These are phyloP conservation scores for Rhodotorula paludigena DNA, from an alignment of 768 basidiomycete species.

Conservation along the genomic window DNA sequence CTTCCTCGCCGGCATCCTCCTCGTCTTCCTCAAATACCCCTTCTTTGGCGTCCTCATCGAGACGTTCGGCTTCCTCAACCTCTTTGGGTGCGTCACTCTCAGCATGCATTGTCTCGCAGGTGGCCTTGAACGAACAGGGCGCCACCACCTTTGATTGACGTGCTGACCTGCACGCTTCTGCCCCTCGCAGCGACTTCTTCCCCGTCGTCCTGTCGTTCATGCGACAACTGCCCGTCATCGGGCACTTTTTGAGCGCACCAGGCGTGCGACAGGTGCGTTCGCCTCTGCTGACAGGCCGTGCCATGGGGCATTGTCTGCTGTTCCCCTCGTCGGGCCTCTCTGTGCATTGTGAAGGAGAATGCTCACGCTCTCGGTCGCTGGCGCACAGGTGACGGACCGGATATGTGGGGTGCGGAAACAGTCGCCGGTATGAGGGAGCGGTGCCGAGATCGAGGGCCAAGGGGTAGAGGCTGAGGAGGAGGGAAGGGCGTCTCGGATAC, in stretches of 20 bases:
- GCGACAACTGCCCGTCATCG: slow-evolving; percentile 86
- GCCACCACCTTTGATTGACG: background rate
- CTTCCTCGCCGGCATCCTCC: slow-evolving; percentile 80
- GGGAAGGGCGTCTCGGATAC: too few species aligned
- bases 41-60: slow-evolving; percentile 90
- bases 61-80: slow-evolving; percentile 91
- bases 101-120: too few species aligned
- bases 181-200: slow-evolving; percentile 82
- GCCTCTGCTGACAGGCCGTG: too few species aligned
- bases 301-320: too few species aligned
- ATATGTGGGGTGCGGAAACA: slow-evolving; percentile 45
- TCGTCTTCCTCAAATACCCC: slow-evolving; percentile 94
- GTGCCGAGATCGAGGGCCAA: background rate
- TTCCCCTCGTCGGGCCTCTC: too few species aligned
- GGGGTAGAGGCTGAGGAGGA: background rate
- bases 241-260: slow-evolving; percentile 76
- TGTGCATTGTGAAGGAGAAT: too few species aligned
- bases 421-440: slow-evolving; percentile 15
- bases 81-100: slow-evolving; percentile 69
- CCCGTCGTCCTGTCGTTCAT: slow-evolving; percentile 96
- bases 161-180: background rate
- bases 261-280: slow-evolving; percentile 69
- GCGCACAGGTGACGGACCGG: slow-evolving; percentile 66
- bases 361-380: slow-evolving; percentile 5
- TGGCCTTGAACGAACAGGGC: background rate